Evolutionary conservation across 1,284 basidiomycete genomes (phyloP), one percentile per base, ranked within the genome.

Genomic region (Boletus smithii): DNA sequence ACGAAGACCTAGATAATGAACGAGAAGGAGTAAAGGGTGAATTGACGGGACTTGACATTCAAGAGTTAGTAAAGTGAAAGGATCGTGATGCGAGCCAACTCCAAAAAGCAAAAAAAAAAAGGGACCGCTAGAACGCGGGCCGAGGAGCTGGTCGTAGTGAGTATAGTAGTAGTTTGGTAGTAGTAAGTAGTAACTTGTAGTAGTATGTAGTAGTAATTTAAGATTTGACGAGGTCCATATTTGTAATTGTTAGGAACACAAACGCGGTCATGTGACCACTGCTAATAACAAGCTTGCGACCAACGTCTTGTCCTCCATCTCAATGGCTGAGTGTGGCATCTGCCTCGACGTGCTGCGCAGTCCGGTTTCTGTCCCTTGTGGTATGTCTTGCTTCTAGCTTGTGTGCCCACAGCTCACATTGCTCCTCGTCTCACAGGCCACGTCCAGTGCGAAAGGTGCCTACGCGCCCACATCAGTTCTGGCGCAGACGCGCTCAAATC

Each of bases 361-460:
- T 9, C 83, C 83, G 0, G 76, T 83, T 2, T 76, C 69, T 36
- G 71, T 77, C 2, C 83, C 83, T 1, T 86, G 84, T 54, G 83
- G 83, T 83, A 50, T 50, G 63, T 46, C 1, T 33, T 5, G 1
- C 20, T 3, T 27, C 9, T 10, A 2, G 4, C 1, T n/a, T 14
- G 2, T 30, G n/a, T 38, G n/a, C 8, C 34, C 14, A 18, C 3
- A 3, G 8, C 42, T 61, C 11, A 58, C 10, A 6, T 31, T 10
- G 23, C 23, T n/a, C n/a, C n/a, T n/a, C 8, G 8, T 20, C 8
- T 33, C 10, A 13, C 48, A 84, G 81, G 83, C 18, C 83, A 85
- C 50, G 61, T 85, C 14, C 78, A 79, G 57, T 85, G 83, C 64
- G 74, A 75, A 44, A 63, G 66, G 16, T 85, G 84, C 51, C 69